Percentiles rank a stretch among this genome's conserved stretches.
Evolutionary conservation across 108 stramenopile genomes (phyloP).

Genomic region (Discostella stelligeroides): DNA sequence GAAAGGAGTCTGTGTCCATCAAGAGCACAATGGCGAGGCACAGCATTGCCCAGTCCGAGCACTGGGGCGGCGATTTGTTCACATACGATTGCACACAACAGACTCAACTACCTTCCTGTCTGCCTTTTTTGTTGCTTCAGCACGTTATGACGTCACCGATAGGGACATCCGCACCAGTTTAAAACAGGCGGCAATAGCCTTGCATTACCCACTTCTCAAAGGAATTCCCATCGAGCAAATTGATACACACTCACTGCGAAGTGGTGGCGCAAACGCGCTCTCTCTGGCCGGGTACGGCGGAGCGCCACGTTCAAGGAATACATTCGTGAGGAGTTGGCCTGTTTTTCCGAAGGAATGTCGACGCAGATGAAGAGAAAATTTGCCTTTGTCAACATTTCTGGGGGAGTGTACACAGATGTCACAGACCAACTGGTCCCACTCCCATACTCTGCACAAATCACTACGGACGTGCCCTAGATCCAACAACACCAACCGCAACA

Average conservation of each 20-base stretch:
- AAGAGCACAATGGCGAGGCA: background rate
- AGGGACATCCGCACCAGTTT: background rate
- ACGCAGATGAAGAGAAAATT: background rate
- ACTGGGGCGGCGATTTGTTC: background rate
- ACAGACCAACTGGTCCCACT: no score
- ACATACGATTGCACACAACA: background rate
- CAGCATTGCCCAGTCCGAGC: background rate
- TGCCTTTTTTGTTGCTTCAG: background rate
- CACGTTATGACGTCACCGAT: background rate
- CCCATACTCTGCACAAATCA: no score
- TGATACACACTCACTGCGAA: background rate
- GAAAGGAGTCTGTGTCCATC: background rate
- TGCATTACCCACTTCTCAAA: background rate
- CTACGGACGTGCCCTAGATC: no score
- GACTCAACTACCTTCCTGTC: background rate
- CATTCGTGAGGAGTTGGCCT: background rate
- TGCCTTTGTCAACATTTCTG: background rate
- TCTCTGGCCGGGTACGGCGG: background rate
- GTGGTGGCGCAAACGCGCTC: background rate
- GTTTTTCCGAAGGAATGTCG: background rate
- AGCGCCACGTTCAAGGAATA: conserved; percentile 4
- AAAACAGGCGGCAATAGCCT: background rate
- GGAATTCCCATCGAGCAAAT: background rate
- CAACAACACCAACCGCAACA: no score
- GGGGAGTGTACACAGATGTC: background rate